Base-by-base conservation (phyloP, 2,329 filamentous ascomycete genomes). In the Microsporum ferrugineum region DNA sequence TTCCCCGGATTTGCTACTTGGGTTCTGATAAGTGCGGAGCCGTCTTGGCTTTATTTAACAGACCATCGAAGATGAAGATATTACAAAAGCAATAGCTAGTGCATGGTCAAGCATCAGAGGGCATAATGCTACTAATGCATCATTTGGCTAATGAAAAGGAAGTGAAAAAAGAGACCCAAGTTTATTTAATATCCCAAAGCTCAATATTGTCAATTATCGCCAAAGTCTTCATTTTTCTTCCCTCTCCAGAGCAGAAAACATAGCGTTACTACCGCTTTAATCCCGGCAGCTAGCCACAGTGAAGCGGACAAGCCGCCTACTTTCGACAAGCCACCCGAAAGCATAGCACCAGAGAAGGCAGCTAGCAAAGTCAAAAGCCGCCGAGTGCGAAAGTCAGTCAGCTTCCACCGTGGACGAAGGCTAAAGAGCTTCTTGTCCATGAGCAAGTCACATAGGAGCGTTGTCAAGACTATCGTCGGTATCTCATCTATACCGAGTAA, bases 391-490 rank as follows among this genome's bases (percentile, higher is more conserved):
- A 68, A 71, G 0, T 68, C 63, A 45, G 74, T 74, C 1, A 58
- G 60, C n/a, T 65, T 67, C 66, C 66, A 67, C 14, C 65, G 63
- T 12, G 60, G 60, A 3, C 63, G 64, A 3, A 36, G 36, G 2
- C 36, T 53, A 7, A 66, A 63, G 23, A 74, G 55, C 5, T 69
- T 67, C 12, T 66, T 67, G 58, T 77, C 75, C 10, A 73, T 69
- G 5, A 75, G 65, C 5, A 76, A 65, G 62, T 77, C 75, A 60
- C 72, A 74, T 5, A 75, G 67, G 2, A 76, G 62, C 1, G 73
- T 73, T 0, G 75, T 77, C 10, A 77, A 66, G 5, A 77, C 75
- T 2, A 76, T 71, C 0, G 74, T 77, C 0, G 75, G 75, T 23
- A 77, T 70, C 62, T 77, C 75, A 39, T 75, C 70, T 14, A 73